Evolutionary conservation across 805 yeast genomes (phyloP), one percentile per base, ranked within the genome.

Genomic region (Saccharomyces jurei): DNA sequence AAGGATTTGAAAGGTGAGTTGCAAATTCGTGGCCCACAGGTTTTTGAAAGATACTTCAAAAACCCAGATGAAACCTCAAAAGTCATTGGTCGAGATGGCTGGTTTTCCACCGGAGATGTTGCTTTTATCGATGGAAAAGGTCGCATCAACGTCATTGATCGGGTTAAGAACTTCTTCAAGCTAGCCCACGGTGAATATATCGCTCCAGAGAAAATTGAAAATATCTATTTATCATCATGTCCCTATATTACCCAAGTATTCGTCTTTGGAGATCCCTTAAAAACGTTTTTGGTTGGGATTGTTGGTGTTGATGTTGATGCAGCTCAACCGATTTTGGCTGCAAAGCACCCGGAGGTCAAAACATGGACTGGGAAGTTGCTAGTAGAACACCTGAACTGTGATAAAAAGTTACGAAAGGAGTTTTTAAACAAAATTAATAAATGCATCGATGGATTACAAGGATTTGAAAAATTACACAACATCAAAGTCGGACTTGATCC

Each of bases 101-200:
- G 87, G 86, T 83, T 82, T 64, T 70, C 77, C 36, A 82, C 87
- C 2, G 88, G 89, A 51, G 91, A 85, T 66, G 77, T 85, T 60
- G 88, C 81, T 0, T 69, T 66, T 54, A 67, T 85, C 51, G 80
- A 79, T 54, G 54, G 58, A 1, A 69, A 72, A 6, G 88, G 90
- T 11, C 75, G 84, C 49, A 66, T 87, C 26, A 73, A 69, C 50
- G 82, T 86, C 55, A 77, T 86, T 60, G 94, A 87, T 64, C 76
- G 94, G 57, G 89, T 86, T 44, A 86, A 86, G 74, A 87, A 86
- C 71, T 86, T 86, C 71, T 86, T 86, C 76, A 86, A 86, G 60
- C 66, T 81, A 52, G 74, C 83, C 2, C 85, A 81, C 64, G 85
- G 85, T 50, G 84, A 81, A 69, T 86, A 86, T 67, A 79, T 86